These are phyloP conservation scores for Candida gorgasii DNA, from an alignment of 805 yeast species.

Conservation along the genomic window DNA sequence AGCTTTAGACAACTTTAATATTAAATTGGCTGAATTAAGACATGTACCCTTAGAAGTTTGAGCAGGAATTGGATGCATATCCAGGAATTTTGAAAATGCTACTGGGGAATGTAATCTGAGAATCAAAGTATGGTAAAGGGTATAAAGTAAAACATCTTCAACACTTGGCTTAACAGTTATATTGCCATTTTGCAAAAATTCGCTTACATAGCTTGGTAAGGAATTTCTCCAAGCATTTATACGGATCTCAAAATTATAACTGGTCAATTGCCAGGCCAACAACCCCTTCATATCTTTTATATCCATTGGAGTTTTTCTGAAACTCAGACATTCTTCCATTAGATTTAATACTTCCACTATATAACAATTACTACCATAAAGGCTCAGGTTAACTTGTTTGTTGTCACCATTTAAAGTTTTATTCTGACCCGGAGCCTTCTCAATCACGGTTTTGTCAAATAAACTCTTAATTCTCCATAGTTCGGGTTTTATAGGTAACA, in stretches of 20 bases:
- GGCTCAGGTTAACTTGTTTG: slow-evolving; percentile 1
- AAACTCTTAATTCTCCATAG: slow-evolving; percentile 11
- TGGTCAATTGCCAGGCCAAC: slow-evolving; percentile 19
- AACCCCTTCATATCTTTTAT: slow-evolving; percentile 17
- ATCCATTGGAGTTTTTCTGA: slow-evolving; percentile 17
- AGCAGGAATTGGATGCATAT: slow-evolving; percentile 16
- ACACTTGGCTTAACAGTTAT: slow-evolving; percentile 3
- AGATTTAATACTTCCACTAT: slow-evolving; percentile 16
- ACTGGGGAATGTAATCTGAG: slow-evolving; percentile 18
- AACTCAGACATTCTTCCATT: slow-evolving; percentile 16
- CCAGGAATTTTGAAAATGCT: slow-evolving; percentile 18
- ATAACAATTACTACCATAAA: slow-evolving; percentile 15
- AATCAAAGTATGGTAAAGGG: slow-evolving; percentile 18
- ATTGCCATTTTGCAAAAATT: slow-evolving; percentile 12
- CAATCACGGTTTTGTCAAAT: slow-evolving; percentile 9
- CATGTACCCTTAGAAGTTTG: slow-evolving; percentile 16
- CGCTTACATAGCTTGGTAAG: slow-evolving; percentile 10
- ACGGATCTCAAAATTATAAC: slow-evolving; percentile 17
- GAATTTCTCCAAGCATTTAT: slow-evolving; percentile 17
- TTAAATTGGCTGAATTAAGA: slow-evolving; percentile 13
- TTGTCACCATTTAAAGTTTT: slow-evolving; percentile 5
- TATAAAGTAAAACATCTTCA: slow-evolving; percentile 16
- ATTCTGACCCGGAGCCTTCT: slow-evolving; percentile 10
- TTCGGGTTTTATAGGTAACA: slow-evolving; percentile 14
- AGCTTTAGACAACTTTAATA: slow-evolving; percentile 12